phyloP scores from a whole-genome alignment of 805 yeast genomes.

The Yarrowia osloensis region DNA sequence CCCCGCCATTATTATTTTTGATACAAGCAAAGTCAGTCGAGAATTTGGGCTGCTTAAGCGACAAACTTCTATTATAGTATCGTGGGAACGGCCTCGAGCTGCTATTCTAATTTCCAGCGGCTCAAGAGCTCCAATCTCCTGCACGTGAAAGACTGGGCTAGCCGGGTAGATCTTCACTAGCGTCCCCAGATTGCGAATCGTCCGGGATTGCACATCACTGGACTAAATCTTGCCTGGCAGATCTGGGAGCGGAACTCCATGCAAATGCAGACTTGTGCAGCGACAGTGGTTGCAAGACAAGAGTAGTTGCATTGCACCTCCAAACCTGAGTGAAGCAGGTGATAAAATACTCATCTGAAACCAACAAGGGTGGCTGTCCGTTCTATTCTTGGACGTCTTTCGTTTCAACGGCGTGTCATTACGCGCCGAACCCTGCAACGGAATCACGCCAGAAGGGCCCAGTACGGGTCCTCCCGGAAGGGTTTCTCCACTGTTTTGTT shows the following conservation, averaged over 20 bases:
- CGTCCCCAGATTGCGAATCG: background rate
- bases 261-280: slow-evolving; percentile 18
- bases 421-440: background rate
- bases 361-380: slow-evolving; percentile 6
- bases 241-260: background rate
- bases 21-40: background rate
- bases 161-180: background rate
- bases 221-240: slow-evolving; percentile 10
- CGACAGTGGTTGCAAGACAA: slow-evolving; percentile 12
- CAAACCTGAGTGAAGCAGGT: slow-evolving; percentile 8
- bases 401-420: slow-evolving; percentile 8
- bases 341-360: background rate
- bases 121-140: no score
- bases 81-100: background rate
- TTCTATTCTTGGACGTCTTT: background rate
- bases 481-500: background rate
- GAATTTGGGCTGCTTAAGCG: background rate
- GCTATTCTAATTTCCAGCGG: no score
- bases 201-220: slow-evolving; percentile 9
- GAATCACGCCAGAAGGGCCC: slow-evolving; percentile 15
- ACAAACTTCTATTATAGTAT: background rate
- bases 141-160: background rate
- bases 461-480: background rate
- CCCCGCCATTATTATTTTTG: background rate
- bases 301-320: background rate